Conservation (phyloP, 345 rosid genomes). For the Linum usitatissimum region DNA sequence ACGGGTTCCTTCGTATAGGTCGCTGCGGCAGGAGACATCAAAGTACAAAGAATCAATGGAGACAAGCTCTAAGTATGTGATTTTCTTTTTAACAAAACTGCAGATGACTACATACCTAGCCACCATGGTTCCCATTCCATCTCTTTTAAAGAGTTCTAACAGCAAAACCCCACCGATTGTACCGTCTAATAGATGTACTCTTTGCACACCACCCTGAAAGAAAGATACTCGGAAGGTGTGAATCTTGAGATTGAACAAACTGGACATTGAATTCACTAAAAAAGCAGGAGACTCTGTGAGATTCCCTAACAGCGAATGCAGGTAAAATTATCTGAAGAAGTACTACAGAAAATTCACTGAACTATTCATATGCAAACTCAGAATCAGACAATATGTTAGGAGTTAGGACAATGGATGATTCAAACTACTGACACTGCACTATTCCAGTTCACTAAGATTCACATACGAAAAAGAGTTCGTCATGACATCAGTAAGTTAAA, state of each 20-base stretch:
- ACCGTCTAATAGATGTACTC: slow-evolving; percentile 95
- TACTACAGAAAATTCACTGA: neutral
- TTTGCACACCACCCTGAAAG: slow-evolving; percentile 86
- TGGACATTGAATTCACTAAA: slow-evolving; percentile 8
- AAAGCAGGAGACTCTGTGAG: neutral
- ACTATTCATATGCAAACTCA: neutral
- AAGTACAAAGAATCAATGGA: too few species aligned
- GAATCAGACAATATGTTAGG: too few species aligned
- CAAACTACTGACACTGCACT: too few species aligned
- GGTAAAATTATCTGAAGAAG: neutral
- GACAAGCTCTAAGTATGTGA: neutral
- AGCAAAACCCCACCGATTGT: slow-evolving; percentile 73
- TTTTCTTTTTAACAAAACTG: too few species aligned
- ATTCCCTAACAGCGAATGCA: neutral
- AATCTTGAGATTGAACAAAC: neutral
- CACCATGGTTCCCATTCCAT: slow-evolving; percentile 98
- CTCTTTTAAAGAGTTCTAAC: slow-evolving; percentile 87
- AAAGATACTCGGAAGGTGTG: slow-evolving; percentile 11
- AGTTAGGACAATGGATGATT: neutral
- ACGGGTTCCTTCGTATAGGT: slow-evolving; percentile 85
- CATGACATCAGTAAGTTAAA: neutral
- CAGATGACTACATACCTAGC: slow-evolving; percentile 48
- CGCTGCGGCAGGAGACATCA: slow-evolving; percentile 31
- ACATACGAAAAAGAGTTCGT: too few species aligned
- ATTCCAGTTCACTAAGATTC: too few species aligned